Evolutionary conservation across 768 basidiomycete genomes (phyloP).

Genomic region (Xanthoconium purpureum): DNA sequence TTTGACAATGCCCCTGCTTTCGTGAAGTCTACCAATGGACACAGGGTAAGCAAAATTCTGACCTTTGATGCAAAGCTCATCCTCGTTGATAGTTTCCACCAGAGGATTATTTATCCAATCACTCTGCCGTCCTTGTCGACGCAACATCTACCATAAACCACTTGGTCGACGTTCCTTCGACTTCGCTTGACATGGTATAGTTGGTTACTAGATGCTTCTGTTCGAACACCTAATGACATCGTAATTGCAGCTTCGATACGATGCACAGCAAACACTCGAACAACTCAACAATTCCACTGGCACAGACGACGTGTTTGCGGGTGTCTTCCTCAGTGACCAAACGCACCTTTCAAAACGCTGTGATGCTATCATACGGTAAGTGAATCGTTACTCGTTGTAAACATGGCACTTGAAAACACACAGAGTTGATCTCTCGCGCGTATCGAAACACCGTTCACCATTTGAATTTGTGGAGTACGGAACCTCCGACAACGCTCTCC

Average conservation of each 20-base stretch:
- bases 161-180: slow-evolving; percentile 67
- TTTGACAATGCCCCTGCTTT: slow-evolving; percentile 57
- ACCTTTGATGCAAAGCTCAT: neutral
- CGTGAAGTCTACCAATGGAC: slow-evolving; percentile 52
- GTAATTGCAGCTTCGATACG: slow-evolving; percentile 60
- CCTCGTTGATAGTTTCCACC: slow-evolving; percentile 47
- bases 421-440: slow-evolving; percentile 48
- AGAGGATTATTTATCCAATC: slow-evolving; percentile 51
- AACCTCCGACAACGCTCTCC: slow-evolving; percentile 52
- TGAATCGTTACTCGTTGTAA: slow-evolving; percentile 4
- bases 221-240: neutral
- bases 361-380: slow-evolving; percentile 68
- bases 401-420: neutral
- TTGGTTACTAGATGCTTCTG: neutral
- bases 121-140: slow-evolving; percentile 71
- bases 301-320: slow-evolving; percentile 60
- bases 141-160: slow-evolving; percentile 74
- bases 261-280: slow-evolving; percentile 73
- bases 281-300: slow-evolving; percentile 47
- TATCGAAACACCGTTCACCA: slow-evolving; percentile 41
- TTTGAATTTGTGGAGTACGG: slow-evolving; percentile 51
- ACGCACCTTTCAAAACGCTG: slow-evolving; percentile 64
- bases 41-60: slow-evolving; percentile 41
- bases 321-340: slow-evolving; percentile 71
- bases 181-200: slow-evolving; percentile 75